Percentiles rank a stretch among this genome's conserved stretches.
These are phyloP conservation scores for Chrysoporthe austroafricana DNA, from an alignment of 2,329 filamentous ascomycete genomes.

Conservation along the genomic window DNA sequence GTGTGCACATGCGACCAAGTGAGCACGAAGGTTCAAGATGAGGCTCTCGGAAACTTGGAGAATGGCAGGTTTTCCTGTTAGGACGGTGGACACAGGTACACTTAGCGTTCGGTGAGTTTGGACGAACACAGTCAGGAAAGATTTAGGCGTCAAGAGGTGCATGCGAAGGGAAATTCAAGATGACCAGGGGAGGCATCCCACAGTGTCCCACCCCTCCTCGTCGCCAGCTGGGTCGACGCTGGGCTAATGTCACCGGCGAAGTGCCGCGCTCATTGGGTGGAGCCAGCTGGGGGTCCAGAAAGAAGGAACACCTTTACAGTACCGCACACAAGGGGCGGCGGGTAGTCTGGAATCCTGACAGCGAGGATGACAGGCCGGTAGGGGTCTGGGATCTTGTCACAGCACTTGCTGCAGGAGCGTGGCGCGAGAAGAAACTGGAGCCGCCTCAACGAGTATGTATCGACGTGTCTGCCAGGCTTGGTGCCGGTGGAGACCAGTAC, in stretches of 20 bases:
- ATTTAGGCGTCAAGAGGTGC: not conserved
- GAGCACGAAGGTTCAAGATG: not conserved
- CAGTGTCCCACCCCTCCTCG: conserved; percentile 9
- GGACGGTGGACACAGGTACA: too few species aligned
- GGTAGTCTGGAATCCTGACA: not conserved
- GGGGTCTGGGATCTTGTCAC: not conserved
- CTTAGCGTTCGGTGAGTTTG: not conserved
- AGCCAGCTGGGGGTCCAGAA: conserved; percentile 1
- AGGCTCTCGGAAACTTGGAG: not conserved
- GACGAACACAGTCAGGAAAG: not conserved
- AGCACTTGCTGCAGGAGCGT: not conserved
- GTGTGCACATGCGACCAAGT: not conserved
- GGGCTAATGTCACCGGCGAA: conserved; percentile 4
- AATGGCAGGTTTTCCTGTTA: too few species aligned
- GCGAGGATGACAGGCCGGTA: not conserved
- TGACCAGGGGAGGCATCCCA: conserved; percentile 8
- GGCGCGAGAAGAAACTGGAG: not conserved
- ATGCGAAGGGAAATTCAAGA: conserved; percentile 1
- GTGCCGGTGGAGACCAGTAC: not conserved
- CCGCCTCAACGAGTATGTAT: not conserved
- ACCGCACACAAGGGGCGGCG: not conserved
- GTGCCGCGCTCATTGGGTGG: conserved; percentile 12
- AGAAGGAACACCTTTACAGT: conserved; percentile 5
- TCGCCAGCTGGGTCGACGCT: not conserved
- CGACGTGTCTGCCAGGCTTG: not conserved